These are phyloP conservation scores for Ustilago crameri DNA, from an alignment of 1,284 basidiomycete species.

Conservation along the genomic window DNA sequence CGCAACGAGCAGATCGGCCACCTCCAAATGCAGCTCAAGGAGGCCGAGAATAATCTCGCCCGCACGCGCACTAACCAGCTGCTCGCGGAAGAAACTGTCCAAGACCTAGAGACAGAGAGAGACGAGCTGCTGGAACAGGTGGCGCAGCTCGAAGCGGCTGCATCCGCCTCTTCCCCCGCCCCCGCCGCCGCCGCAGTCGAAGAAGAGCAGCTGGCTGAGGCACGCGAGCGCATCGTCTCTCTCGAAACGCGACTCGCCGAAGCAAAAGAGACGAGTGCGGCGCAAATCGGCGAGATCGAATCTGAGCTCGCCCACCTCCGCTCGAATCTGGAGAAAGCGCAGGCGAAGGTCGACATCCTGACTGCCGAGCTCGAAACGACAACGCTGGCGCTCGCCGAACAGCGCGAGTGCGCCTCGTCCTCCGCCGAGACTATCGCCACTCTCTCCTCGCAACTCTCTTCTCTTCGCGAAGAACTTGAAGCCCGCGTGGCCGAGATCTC, in stretches of 20 bases:
- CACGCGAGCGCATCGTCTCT: not conserved
- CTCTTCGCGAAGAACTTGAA: not conserved
- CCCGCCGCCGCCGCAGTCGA: too few relatives aligned
- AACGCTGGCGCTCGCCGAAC: slow-evolving; percentile 25
- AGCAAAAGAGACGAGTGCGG: too few relatives aligned
- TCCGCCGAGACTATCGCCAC: slow-evolving; percentile 16
- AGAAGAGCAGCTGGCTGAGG: not conserved
- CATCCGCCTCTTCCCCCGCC: too few relatives aligned
- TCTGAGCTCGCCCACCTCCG: slow-evolving; percentile 7
- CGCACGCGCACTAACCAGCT: slow-evolving; percentile 29
- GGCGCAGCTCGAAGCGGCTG: not conserved
- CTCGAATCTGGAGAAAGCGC: slow-evolving; percentile 1
- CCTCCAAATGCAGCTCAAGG: slow-evolving; percentile 30
- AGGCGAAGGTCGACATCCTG: slow-evolving; percentile 4
- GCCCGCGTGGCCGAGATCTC: not conserved
- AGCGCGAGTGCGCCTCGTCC: slow-evolving; percentile 11
- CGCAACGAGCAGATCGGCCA: slow-evolving; percentile 49
- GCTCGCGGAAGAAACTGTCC: slow-evolving; percentile 34
- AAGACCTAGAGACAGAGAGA: slow-evolving; percentile 24
- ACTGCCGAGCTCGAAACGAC: slow-evolving; percentile 3
- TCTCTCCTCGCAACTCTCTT: slow-evolving; percentile 18
- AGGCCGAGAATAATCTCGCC: slow-evolving; percentile 25
- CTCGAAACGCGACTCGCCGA: not conserved
- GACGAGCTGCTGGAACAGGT: slow-evolving; percentile 2
- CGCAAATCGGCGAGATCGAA: not conserved